Evolutionary conservation across 1,284 basidiomycete species (phyloP).

Genomic region (Calocybe gambosa): DNA sequence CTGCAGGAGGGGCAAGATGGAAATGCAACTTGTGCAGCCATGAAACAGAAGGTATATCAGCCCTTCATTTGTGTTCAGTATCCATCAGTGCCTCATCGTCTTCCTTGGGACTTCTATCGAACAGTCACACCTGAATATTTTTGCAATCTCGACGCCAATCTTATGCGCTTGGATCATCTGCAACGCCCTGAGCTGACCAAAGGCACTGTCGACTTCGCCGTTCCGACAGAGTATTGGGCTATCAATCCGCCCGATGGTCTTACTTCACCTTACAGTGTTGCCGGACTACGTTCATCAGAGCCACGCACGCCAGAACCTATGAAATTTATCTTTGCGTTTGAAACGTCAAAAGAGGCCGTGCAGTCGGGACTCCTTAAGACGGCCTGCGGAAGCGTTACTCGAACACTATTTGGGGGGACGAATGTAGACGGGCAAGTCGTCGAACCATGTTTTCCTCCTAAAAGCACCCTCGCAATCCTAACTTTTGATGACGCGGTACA

Average conservation of each 20-base stretch:
- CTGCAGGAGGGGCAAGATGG: constrained; percentile 84
- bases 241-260: constrained; percentile 55
- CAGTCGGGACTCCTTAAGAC: constrained; percentile 71
- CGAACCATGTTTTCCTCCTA: constrained; percentile 46
- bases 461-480: constrained; percentile 67
- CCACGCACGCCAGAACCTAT: constrained; percentile 62
- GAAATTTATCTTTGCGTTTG: constrained; percentile 84
- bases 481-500: constrained; percentile 84
- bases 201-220: constrained; percentile 90
- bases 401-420: constrained; percentile 63
- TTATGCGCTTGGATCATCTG: constrained; percentile 78
- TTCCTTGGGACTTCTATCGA: constrained; percentile 3
- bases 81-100: constrained; percentile 17
- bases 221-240: constrained; percentile 87
- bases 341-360: constrained; percentile 74
- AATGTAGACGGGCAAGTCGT: constrained; percentile 34
- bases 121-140: constrained; percentile 82
- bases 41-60: constrained; percentile 67
- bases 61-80: not conserved
- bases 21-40: constrained; percentile 89
- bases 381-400: constrained; percentile 62
- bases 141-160: constrained; percentile 76
- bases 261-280: constrained; percentile 45
- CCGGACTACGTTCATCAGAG: constrained; percentile 40
- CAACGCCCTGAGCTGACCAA: constrained; percentile 84